Base-by-base conservation (phyloP, 768 basidiomycete genomes). In the Bullera alba region DNA sequence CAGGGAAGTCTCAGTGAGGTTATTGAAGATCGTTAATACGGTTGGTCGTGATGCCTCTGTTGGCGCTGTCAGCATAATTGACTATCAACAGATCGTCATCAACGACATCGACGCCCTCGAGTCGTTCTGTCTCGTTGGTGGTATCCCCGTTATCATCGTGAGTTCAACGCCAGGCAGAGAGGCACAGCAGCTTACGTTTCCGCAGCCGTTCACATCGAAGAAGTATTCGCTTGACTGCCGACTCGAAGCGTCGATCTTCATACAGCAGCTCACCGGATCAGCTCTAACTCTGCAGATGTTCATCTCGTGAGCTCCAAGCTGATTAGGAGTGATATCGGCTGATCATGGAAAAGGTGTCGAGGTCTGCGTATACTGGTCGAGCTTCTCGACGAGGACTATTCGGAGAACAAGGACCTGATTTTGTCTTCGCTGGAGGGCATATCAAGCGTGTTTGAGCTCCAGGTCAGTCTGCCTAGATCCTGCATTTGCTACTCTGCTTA, bases 251-350 rank as follows among this genome's bases (percentile, higher is more conserved):
- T 96, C 95, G 2, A 83, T 87, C 62, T 96, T 97, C 72, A 87
- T 99, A 46, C 83, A 87, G 23, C 74, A 92, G 14, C 79, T 97
- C 22, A 93, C 69, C 83, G 90, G 66, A 0, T 96, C 93, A 2
- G 84, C 90, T 10, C 74, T 95, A 56, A 99, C 93, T 1, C 75
- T 97, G 32, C 93, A 97, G 67, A 97, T 96, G 93, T 96, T 97
- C 75, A 95, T 97, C 55, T 87, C 90, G 89, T 91, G 67, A 51
- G 88, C 81, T 15, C 25, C 35, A 3, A 26, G 17, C 5, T 5
- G 29, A 6, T 17, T 15, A 16, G 21, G 25, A 5, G 12, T 15
- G 19, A 43, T 8, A 22, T 29, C 6, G 19, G 8, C 43, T 51
- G 46, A 41, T 21, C 12, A 19, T 14, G 41, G 32, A 16, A 19